Percentiles rank a stretch among this genome's conserved stretches.
Evolutionary conservation across 352 stramenopile genomes (phyloP).

Genomic region (Phytophthora boehmeriae): DNA sequence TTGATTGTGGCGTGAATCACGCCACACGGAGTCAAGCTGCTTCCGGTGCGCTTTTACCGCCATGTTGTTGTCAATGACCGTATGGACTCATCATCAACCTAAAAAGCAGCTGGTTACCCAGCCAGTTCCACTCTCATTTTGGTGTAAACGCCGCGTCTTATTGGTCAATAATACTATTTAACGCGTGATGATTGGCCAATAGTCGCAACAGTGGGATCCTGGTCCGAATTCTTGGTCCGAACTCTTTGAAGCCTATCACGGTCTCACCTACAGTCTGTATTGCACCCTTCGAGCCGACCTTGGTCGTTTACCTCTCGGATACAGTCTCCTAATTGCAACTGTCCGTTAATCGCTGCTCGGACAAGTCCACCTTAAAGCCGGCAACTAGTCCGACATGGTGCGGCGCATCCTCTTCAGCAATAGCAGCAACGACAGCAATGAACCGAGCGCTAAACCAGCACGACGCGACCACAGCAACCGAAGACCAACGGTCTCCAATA

Average conservation of each 20-base stretch:
- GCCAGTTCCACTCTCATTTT: slow-evolving; percentile 24
- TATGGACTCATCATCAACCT: too few species aligned
- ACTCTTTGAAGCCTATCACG: slow-evolving; percentile 1
- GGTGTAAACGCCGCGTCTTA: slow-evolving; percentile 19
- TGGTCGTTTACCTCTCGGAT: neutral
- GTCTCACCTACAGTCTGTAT: slow-evolving; percentile 13
- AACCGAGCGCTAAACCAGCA: slow-evolving; percentile 11
- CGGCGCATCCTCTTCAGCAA: slow-evolving; percentile 16
- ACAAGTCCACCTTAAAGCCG: neutral
- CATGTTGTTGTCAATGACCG: neutral
- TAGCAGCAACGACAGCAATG: slow-evolving; percentile 4
- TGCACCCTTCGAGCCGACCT: neutral
- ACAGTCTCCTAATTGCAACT: neutral
- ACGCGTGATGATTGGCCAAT: neutral
- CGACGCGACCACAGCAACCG: slow-evolving; percentile 15
- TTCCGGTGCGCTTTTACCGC: slow-evolving; percentile 10
- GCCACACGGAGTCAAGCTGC: neutral
- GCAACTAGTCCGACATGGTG: slow-evolving; percentile 14
- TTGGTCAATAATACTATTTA: slow-evolving; percentile 11
- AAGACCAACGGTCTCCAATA: slow-evolving; percentile 10
- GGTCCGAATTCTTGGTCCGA: slow-evolving; percentile 17
- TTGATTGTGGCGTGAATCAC: neutral
- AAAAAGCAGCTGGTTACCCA: slow-evolving; percentile 23
- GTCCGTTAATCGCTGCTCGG: neutral
- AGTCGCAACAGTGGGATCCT: neutral